Evolutionary conservation across 345 rosid species (phyloP).

Genomic region (Sapria himalayana): DNA sequence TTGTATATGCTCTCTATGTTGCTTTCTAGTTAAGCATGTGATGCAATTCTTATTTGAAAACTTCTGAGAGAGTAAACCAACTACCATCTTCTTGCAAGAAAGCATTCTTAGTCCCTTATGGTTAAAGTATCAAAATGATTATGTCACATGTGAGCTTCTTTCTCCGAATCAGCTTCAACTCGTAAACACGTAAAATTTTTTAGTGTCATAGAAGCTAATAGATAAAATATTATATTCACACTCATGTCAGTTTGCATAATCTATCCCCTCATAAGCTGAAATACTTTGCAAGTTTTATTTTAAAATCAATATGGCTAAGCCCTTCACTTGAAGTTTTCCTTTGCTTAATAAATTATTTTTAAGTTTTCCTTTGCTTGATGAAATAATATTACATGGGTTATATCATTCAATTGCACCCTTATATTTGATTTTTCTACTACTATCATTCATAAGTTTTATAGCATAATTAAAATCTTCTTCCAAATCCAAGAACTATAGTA

Average conservation of each 20-base stretch:
- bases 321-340: not conserved
- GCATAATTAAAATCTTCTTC: not conserved
- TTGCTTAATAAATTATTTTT: not conserved
- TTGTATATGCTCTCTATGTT: slow-evolving; percentile 4
- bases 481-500: not conserved
- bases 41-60: not conserved
- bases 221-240: not conserved
- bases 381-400: not conserved
- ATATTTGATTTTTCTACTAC: too few species aligned
- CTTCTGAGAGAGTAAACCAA: slow-evolving; percentile 1
- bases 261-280: not conserved
- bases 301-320: not conserved
- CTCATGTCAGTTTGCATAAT: slow-evolving; percentile 1
- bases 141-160: slow-evolving; percentile 1
- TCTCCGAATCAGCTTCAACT: not conserved
- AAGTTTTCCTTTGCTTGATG: not conserved
- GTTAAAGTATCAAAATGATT: slow-evolving; percentile 1
- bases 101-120: not conserved
- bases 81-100: slow-evolving; percentile 7
- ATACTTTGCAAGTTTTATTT: not conserved
- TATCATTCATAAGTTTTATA: not conserved
- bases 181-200: not conserved
- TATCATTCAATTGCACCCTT: too few species aligned
- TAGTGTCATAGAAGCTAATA: too few species aligned
- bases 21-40: slow-evolving; percentile 1